Evolutionary conservation across 768 basidiomycete genomes (phyloP), one percentile per base, ranked within the genome.

Genomic region (Boletus sp.): DNA sequence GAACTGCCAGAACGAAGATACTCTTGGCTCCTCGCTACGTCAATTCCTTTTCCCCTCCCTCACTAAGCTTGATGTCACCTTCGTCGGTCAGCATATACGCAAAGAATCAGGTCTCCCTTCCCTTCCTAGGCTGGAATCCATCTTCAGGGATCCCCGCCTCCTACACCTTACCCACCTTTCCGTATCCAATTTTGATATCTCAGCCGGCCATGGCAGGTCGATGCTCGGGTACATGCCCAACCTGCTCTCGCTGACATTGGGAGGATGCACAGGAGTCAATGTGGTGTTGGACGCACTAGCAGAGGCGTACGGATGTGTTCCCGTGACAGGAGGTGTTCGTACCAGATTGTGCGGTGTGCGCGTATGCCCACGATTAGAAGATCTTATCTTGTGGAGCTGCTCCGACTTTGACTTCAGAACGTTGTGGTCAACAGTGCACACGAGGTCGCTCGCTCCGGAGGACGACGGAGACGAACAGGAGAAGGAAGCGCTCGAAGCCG

Each of bases 101-200:
- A 66, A 62, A 57, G 64, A 61, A 40, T 49, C 64, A 41, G 56
- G 52, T 24, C 17, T 63, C 14, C 77, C 78, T 14, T 50, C 61
- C 7, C 69, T 84, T 52, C 80, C 80, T 39, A 75, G 78, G 32
- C 73, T 81, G 30, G 81, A 83, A 66, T 76, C 71, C 37, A 72
- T 85, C 55, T 82, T 84, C 64, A 78, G 78, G 52, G 82, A 85
- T 67, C 82, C 83, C 7, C 81, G 82, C 49, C 76, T 84, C 30
- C 77, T 74, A 4, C 63, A 72, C 53, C 71, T 85, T 37, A 80
- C 80, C 32, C 75, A 80, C 58, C 77, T 85, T 55, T 78, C 79
- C 17, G 62, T 86, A 46, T 77, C 79, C 40, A 73, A 76, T 49
- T 80, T 80, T 65, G 69, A 71, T 47, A 72, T 84, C 57, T 68